Evolutionary conservation across 352 stramenopile species (phyloP).

Genomic region (Phytopythium mirpurense): DNA sequence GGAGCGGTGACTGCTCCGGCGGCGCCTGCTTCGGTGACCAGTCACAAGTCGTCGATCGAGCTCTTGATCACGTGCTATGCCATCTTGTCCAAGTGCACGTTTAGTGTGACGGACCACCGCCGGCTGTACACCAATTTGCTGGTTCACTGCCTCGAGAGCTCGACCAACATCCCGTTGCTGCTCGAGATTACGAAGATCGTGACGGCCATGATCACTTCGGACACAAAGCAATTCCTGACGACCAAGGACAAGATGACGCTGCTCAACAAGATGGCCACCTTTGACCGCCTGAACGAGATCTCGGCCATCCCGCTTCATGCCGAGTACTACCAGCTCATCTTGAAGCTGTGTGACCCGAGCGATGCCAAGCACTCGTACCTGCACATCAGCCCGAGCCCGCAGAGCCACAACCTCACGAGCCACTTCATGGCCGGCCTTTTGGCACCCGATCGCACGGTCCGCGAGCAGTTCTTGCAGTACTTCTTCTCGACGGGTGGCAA

Average conservation of each 20-base stretch:
- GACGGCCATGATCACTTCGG: constrained; percentile 48
- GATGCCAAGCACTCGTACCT: constrained; percentile 70
- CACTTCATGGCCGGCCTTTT: constrained; percentile 80
- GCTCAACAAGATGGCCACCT: constrained; percentile 81
- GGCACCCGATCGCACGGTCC: constrained; percentile 55
- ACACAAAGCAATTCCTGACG: constrained; percentile 59
- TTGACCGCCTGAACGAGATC: constrained; percentile 84
- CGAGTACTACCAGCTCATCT: constrained; percentile 73
- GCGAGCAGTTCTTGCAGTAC: constrained; percentile 67
- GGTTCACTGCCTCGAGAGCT: constrained; percentile 82
- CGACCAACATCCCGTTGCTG: constrained; percentile 76
- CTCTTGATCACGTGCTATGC: constrained; percentile 76
- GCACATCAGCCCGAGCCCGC: constrained; percentile 52
- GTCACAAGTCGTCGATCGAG: constrained; percentile 69
- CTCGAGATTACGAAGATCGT: constrained; percentile 83
- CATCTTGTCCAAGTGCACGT: constrained; percentile 77
- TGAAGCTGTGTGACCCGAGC: constrained; percentile 65
- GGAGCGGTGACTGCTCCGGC: constrained; percentile 5
- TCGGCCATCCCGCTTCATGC: constrained; percentile 74
- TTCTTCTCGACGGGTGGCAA: constrained; percentile 45
- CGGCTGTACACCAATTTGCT: constrained; percentile 81
- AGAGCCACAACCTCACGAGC: constrained; percentile 62
- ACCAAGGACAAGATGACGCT: constrained; percentile 87
- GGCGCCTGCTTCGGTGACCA: constrained; percentile 14
- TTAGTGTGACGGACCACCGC: constrained; percentile 61